phyloP scores from a whole-genome alignment of 345 rosid genomes.

The Melaleuca alternifolia region DNA sequence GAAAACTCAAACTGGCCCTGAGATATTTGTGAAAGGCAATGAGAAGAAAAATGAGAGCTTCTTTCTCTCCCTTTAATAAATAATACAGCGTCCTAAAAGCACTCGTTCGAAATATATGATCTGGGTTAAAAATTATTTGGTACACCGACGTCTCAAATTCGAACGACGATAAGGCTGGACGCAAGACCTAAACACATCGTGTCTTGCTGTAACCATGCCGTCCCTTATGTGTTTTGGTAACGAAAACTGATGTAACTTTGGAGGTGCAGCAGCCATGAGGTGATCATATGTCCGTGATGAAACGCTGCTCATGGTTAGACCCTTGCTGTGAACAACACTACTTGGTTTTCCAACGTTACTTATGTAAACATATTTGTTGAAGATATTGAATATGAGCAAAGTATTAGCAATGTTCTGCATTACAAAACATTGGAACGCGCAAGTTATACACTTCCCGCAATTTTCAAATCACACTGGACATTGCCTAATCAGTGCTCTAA shows the following conservation, averaged over 20 bases:
- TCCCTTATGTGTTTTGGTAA: no score
- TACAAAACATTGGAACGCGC: no score
- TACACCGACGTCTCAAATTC: not conserved
- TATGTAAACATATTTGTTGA: no score
- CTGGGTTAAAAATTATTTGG: not conserved
- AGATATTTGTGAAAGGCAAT: not conserved
- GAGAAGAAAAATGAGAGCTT: not conserved
- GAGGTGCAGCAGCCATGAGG: no score
- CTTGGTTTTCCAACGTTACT: not conserved
- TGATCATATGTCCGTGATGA: not conserved
- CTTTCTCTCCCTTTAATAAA: not conserved
- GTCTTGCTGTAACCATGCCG: no score
- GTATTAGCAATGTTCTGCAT: not conserved
- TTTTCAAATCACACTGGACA: not conserved
- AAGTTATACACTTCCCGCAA: not conserved
- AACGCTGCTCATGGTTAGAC: not conserved
- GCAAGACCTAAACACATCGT: no score
- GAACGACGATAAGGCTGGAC: not conserved
- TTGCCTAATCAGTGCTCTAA: not conserved
- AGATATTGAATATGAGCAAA: not conserved
- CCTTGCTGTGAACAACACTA: not conserved
- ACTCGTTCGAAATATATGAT: not conserved
- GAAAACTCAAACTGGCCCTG: not conserved
- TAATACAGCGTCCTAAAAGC: no score
- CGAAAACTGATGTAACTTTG: not conserved